These are phyloP conservation scores for Coccomyxa sp. DNA, from an alignment of 139 green algal species.

Conservation along the genomic window DNA sequence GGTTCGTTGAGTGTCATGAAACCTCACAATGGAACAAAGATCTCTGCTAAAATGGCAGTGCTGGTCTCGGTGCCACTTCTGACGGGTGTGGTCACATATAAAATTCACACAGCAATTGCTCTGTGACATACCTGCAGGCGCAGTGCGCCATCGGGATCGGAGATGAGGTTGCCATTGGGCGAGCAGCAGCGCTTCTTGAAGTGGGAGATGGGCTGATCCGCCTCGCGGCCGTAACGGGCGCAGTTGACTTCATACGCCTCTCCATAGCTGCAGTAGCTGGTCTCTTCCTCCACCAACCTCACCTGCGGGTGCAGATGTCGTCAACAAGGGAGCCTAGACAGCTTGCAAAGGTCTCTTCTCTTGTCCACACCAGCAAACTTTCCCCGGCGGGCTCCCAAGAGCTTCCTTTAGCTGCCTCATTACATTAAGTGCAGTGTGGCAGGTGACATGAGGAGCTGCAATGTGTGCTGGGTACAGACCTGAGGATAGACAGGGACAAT, in stretches of 20 bases:
- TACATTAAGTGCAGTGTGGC: no score
- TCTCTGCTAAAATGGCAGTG: no score
- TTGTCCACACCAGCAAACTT: neutral
- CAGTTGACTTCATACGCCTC: constrained; percentile 96
- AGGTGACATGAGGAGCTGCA: neutral
- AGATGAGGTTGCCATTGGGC: constrained; percentile 6
- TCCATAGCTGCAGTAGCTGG: constrained; percentile 67
- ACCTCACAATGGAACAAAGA: neutral
- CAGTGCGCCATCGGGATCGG: constrained; percentile 17
- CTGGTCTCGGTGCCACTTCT: no score
- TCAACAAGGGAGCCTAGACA: no score
- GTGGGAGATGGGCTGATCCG: constrained; percentile 81
- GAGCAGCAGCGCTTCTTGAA: constrained; percentile 81
- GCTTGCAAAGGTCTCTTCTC: neutral
- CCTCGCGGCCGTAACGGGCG: constrained; percentile 81
- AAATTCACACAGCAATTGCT: no score
- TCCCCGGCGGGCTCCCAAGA: neutral
- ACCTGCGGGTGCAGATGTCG: constrained; percentile 40
- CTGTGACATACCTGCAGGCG: constrained; percentile 22
- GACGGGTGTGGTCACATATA: no score
- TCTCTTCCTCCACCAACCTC: constrained; percentile 91
- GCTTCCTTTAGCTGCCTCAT: neutral
- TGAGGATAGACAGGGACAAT: constrained; percentile 82
- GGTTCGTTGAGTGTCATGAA: constrained; percentile 18
- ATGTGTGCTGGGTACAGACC: no score